Base-by-base conservation (phyloP, 805 yeast genomes). In the Blastobotrys terrestris region DNA sequence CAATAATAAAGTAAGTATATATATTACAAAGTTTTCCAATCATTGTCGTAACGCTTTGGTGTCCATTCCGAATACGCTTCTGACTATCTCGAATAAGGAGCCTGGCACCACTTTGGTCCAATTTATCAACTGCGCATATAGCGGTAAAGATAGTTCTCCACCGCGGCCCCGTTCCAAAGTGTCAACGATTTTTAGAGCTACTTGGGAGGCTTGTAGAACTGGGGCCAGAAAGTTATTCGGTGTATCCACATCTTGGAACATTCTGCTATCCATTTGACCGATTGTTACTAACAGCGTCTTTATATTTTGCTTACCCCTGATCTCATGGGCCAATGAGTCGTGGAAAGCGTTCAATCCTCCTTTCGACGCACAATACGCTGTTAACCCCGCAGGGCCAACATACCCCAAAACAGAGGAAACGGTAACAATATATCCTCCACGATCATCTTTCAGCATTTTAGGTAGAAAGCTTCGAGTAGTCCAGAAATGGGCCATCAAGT, bases 321-420 rank as follows among this genome's bases (percentile, higher is more conserved):
- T 62, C 66, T 86, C 94, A 62, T 80, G 81, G 0, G 85, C 77
- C 43, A 92, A 68, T 0, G 91, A 81, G 64, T 87, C 95, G 65
- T 91, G 97, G 44, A 90, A 69, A 0, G 91, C 88, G 49, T 89
- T 80, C 22, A 88, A 68, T 0, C 95, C 97, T 0, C 95, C 85
- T 65, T 92, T 92, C 11, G 95, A 79, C 0, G 97, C 96, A 0
- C 96, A 95, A 63, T 92, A 92, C 0, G 87, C 87, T 21, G 59
- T 49, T 52, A 87, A 72, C 26, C 85, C 73, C 5, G 95, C 91
- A 0, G 97, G 97, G 0, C 95, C 78, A 74, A 87, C 76, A 56
- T 84, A 81, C 0, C 97, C 97, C 51, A 92, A 71, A 0, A 87
- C 88, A 0, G 97, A 89, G 0, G 95, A 87, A 31, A 92, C 73